Evolutionary conservation across 2,329 filamentous ascomycete genomes (phyloP), one percentile per base, ranked within the genome.

Genomic region (Neurospora crassa): DNA sequence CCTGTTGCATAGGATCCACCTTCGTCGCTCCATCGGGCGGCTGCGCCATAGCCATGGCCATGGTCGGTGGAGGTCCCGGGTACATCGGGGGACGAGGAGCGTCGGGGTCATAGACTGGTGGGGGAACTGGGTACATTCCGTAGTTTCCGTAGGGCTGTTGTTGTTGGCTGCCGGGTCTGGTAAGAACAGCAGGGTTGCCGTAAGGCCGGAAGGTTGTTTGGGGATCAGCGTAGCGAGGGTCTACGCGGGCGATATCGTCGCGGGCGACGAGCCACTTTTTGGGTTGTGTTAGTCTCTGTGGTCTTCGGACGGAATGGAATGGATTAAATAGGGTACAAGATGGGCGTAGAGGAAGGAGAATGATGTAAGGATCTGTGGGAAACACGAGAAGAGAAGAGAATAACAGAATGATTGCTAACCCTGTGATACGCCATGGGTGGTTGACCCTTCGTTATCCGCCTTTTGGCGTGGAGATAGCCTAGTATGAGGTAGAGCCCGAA

Each of bases 381-480:
- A 34, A n/a, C 5, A 29, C 16, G 47, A 71, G 67, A 53, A 18
- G 43, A 40, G 47, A 59, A 18, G 45, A 67, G 16, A 11, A 41
- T 12, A 29, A 16, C 1, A 63, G 3, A 37, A 37, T 6, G 11
- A 11, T 11, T 4, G 75, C 86, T 42, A 84, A 91, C 89, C 76
- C 90, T 83, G 80, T 96, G 92, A 78, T 95, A 95, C 73, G 80
- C 81, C 43, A 94, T 80, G 18, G 92, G 90, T 20, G 84, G 83
- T 45, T 89, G 82, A 1, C 91, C 91, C 79, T 89, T 90, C 73
- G 83, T 84, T 74, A 94, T 83, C 67, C 92, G 85, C 67, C 82
- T 81, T 78, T 88, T 88, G 67, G 92, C 92, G 80, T 95, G 92
- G 67, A 87, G 81, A 79, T 91, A 91, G 73, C 91, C 91, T 72